Evolutionary conservation across 371 early-diverging fungal species (phyloP), one percentile per base, ranked within the genome.

Genomic region (Blakeslea trispora): DNA sequence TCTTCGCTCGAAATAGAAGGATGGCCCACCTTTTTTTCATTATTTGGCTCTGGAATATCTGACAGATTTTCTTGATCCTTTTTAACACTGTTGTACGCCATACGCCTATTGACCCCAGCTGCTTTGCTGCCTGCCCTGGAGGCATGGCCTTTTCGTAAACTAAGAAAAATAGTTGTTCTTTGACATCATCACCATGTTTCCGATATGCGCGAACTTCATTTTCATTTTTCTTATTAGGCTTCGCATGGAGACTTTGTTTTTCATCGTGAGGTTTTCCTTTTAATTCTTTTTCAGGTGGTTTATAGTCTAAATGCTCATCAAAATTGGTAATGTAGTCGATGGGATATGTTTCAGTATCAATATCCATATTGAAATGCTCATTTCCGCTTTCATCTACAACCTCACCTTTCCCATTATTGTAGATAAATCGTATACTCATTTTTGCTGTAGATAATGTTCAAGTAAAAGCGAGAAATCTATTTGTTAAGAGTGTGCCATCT

Each of bases 151-250:
- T 56, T 17, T 57, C 57, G 32, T 55, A 41, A 40, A 55, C 37
- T n/a, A 35, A 55, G 41, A 48, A 55, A 42, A 48, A 55, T 4
- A 41, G 19, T 28, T 40, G 32, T 17, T n/a, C n/a, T n/a, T n/a
- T n/a, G n/a, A n/a, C n/a, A n/a, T n/a, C n/a, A n/a, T 47, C 45
- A 39, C 53, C 53, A 42, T 45, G 59, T 52, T 58, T 58, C 59
- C 31, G 45, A 9, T 58, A 58, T 51, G 46, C 35, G n/a, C 21
- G 52, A 32, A 51, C 44, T 45, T 52, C 18, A 19, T 52, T 58
- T 41, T 17, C 43, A 40, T 51, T 24, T 37, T 58, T 28, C 51
- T 51, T 52, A 49, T 32, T 43, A 31, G 49, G 41, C 43, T 56
- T 56, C 49, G 48, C 49, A 56, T 58, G 39, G 7, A 40, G 37